These are phyloP conservation scores for Meyerozyma carpophila DNA, from an alignment of 1,139 yeast species.

Conservation along the genomic window DNA sequence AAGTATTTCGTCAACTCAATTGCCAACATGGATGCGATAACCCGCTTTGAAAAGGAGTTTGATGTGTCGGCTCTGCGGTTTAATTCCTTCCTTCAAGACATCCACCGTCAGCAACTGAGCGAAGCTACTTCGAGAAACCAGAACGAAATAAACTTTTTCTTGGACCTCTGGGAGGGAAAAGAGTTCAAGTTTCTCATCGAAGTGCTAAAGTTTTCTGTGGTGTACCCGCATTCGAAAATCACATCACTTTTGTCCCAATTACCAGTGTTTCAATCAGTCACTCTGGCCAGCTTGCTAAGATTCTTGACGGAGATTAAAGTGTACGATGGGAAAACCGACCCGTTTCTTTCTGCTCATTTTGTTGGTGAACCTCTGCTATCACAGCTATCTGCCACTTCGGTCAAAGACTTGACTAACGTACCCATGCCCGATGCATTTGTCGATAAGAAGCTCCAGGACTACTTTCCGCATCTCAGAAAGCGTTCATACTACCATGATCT, in stretches of 20 bases:
- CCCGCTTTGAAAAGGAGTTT: neutral
- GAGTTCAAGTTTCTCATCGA: conserved; percentile 20
- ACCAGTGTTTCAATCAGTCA: conserved; percentile 10
- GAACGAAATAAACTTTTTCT: conserved; percentile 21
- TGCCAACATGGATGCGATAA: conserved; percentile 12
- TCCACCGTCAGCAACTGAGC: conserved; percentile 7
- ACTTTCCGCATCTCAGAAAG: conserved; percentile 24
- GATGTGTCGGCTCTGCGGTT: conserved; percentile 6
- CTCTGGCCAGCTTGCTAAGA: conserved; percentile 13
- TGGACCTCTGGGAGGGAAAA: conserved; percentile 32
- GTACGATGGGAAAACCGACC: conserved; percentile 27
- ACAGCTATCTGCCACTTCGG: conserved; percentile 16
- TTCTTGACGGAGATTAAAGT: conserved; percentile 20
- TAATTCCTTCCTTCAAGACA: conserved; percentile 9
- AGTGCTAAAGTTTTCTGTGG: conserved; percentile 24
- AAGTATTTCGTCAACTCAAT: conserved; percentile 24
- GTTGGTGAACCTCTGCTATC: conserved; percentile 18
- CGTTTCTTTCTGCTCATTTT: conserved; percentile 25
- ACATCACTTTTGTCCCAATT: conserved; percentile 11
- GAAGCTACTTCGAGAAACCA: conserved; percentile 7
- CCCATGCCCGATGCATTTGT: neutral
- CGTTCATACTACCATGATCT: conserved; percentile 22
- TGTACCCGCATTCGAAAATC: conserved; percentile 31
- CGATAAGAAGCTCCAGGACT: conserved; percentile 12
- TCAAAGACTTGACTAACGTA: conserved; percentile 11